Evolutionary conservation across 1,284 basidiomycete species (phyloP).

Genomic region (Singerocomus inundabilis): DNA sequence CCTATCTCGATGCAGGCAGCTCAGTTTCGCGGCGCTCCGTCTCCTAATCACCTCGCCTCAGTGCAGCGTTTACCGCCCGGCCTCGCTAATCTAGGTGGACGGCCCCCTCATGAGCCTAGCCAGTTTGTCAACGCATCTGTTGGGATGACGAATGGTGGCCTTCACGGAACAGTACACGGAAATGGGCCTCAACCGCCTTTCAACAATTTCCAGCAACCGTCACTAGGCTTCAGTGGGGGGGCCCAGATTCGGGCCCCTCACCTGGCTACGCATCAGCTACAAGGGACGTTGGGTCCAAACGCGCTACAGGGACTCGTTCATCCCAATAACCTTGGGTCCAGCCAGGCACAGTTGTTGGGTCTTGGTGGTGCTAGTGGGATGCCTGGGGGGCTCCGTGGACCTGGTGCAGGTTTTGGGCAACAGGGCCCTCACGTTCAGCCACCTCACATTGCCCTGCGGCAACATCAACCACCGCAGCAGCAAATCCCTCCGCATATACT

Average conservation of each 20-base stretch:
- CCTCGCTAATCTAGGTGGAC: constrained; percentile 75
- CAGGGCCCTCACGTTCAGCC: constrained; percentile 48
- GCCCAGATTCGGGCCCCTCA: constrained; percentile 53
- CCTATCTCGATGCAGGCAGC: constrained; percentile 59
- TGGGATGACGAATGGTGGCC: constrained; percentile 44
- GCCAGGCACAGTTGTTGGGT: constrained; percentile 44
- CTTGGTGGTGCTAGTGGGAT: constrained; percentile 40
- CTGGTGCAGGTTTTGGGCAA: constrained; percentile 48
- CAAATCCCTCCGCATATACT: constrained; percentile 55
- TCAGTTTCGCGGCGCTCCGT: constrained; percentile 68
- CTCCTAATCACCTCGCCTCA: constrained; percentile 53
- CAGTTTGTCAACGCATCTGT: constrained; percentile 58
- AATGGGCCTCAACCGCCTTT: constrained; percentile 51
- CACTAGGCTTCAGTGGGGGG: constrained; percentile 45
- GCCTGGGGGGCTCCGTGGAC: constrained; percentile 41
- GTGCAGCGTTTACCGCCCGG: constrained; percentile 73
- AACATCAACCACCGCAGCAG: constrained; percentile 42
- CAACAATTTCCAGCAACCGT: constrained; percentile 46
- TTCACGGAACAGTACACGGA: constrained; percentile 48
- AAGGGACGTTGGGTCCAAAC: constrained; percentile 43
- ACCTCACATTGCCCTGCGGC: constrained; percentile 41
- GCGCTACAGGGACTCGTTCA: constrained; percentile 46
- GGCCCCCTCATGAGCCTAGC: constrained; percentile 73
- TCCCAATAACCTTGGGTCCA: constrained; percentile 50
- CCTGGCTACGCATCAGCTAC: constrained; percentile 49